Evolutionary conservation across 345 rosid genomes (phyloP).

Genomic region (Salix purpurea): DNA sequence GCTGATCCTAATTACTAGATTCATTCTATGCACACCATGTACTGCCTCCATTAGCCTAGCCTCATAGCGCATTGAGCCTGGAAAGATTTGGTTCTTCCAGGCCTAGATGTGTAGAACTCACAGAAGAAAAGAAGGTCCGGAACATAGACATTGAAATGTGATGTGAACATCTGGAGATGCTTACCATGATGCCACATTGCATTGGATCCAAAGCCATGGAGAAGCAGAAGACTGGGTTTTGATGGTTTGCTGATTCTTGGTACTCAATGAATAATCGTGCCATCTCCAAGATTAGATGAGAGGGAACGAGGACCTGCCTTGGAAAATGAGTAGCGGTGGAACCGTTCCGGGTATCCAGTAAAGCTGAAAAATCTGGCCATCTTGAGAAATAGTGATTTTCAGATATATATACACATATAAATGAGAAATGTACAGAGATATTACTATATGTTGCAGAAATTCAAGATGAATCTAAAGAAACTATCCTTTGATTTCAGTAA

Average conservation of each 20-base stretch:
- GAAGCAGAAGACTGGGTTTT: conserved; percentile 54
- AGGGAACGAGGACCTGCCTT: conserved; percentile 53
- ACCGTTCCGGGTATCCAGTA: conserved; percentile 58
- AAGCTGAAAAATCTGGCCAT: conserved; percentile 53
- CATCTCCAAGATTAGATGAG: conserved; percentile 45
- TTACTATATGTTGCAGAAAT: too few relatives aligned
- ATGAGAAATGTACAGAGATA: neutral
- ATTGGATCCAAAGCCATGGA: conserved; percentile 77
- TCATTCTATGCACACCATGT: conserved; percentile 40
- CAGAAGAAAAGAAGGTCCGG: conserved; percentile 78
- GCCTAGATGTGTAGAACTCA: conserved; percentile 38
- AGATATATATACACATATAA: too few relatives aligned
- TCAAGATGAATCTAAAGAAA: too few relatives aligned
- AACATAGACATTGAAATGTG: conserved; percentile 62
- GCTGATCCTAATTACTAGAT: conserved; percentile 58
- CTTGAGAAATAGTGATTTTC: neutral
- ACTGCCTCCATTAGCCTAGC: conserved; percentile 42
- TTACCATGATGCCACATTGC: conserved; percentile 81
- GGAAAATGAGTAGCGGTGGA: conserved; percentile 49
- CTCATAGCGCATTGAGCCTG: conserved; percentile 58
- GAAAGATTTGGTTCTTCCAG: conserved; percentile 51
- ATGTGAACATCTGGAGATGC: conserved; percentile 48
- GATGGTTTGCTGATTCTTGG: conserved; percentile 35
- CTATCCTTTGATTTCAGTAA: neutral
- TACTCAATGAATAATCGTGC: conserved; percentile 69